A percentile compares a stretch with the other conserved stretches of the same genome.
Conservation (phyloP, 75 land plant genomes). For the Cunninghamia lanceolata region DNA sequence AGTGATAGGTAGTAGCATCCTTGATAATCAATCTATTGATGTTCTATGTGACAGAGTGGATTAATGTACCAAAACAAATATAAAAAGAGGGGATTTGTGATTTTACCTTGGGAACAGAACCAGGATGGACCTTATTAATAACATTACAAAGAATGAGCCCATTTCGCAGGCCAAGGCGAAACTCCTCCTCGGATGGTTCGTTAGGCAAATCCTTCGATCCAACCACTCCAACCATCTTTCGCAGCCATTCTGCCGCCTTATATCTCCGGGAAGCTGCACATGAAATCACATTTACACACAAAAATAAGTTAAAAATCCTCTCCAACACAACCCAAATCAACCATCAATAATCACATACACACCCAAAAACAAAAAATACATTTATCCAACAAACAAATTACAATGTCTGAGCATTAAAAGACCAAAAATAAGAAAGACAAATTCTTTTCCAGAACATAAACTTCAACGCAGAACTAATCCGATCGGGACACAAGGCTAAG, state of each 20-base stretch:
- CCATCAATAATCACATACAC: neutral
- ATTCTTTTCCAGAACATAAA: neutral
- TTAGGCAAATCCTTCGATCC: conserved; percentile 60
- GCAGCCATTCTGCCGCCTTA: conserved; percentile 82
- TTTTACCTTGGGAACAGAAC: conserved; percentile 73
- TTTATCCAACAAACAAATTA: neutral
- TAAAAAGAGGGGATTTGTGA: neutral
- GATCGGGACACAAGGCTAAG: neutral
- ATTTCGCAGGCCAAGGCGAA: conserved; percentile 76
- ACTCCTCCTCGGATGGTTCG: conserved; percentile 85
- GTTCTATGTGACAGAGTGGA: neutral
- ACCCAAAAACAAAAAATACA: too few relatives aligned
- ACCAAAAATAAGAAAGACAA: neutral
- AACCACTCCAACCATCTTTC: conserved; percentile 75
- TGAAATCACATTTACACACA: neutral
- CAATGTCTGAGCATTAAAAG: neutral
- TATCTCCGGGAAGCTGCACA: conserved; percentile 67
- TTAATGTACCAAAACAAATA: neutral
- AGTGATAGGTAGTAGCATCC: neutral
- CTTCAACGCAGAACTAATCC: neutral
- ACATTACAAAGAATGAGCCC: conserved; percentile 81
- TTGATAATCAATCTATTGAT: neutral
- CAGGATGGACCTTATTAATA: conserved; percentile 82
- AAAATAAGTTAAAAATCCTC: neutral
- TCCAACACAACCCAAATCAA: neutral